These are phyloP conservation scores for Candida cerambycidarum DNA, from an alignment of 805 yeast species.

Conservation along the genomic window DNA sequence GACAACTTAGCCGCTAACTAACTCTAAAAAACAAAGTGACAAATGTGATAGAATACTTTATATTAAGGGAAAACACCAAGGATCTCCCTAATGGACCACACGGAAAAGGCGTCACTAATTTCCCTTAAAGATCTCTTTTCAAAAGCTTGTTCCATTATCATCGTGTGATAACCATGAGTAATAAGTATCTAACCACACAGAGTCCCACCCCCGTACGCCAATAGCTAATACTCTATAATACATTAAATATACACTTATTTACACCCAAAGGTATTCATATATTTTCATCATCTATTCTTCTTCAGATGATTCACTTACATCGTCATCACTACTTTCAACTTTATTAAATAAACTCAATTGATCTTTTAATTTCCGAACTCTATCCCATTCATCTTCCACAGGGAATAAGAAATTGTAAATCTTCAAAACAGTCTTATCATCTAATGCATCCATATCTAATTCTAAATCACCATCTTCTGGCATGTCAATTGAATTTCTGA, in stretches of 20 bases:
- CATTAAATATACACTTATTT: slow-evolving; percentile 10
- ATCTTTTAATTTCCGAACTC: slow-evolving; percentile 66
- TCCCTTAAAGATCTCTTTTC: too few relatives aligned
- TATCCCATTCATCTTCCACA: slow-evolving; percentile 34
- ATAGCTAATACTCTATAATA: slow-evolving; percentile 8
- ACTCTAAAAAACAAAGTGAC: too few relatives aligned
- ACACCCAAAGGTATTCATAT: slow-evolving; percentile 2
- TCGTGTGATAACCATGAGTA: too few relatives aligned
- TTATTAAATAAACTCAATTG: slow-evolving; percentile 46
- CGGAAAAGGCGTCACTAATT: too few relatives aligned
- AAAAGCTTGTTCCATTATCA: too few relatives aligned
- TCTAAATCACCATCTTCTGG: slow-evolving; percentile 87
- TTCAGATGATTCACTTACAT: slow-evolving; percentile 60
- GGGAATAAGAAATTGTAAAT: slow-evolving; percentile 75
- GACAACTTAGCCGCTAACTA: too few relatives aligned
- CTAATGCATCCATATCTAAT: slow-evolving; percentile 91
- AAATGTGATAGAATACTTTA: too few relatives aligned
- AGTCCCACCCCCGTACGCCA: too few relatives aligned
- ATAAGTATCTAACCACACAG: too few relatives aligned
- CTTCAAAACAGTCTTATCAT: slow-evolving; percentile 76
- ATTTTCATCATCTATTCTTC: slow-evolving; percentile 49
- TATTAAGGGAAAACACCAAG: too few relatives aligned
- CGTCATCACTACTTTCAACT: slow-evolving; percentile 39
- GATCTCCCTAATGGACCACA: too few relatives aligned
- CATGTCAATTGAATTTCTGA: slow-evolving; percentile 62